Evolutionary conservation across 331 rosid genomes (phyloP).

Genomic region (Quercus tomentella): DNA sequence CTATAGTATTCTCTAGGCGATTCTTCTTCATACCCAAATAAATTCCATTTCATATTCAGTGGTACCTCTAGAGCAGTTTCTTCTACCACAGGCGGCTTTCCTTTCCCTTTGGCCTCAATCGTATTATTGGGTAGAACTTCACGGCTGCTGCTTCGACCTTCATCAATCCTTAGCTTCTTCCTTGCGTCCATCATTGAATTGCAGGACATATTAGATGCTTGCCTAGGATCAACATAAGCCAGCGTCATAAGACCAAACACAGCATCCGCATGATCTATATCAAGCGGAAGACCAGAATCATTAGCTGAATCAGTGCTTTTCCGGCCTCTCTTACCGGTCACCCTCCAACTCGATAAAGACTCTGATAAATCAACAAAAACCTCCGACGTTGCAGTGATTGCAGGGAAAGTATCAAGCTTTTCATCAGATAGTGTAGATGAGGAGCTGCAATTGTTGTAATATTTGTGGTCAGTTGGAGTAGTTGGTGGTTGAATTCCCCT

Average conservation of each 20-base stretch:
- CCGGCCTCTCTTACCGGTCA: constrained; percentile 38
- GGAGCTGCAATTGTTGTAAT: background rate
- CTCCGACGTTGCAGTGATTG: background rate
- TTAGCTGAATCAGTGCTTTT: background rate
- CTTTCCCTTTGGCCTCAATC: background rate
- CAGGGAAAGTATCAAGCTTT: constrained; percentile 7
- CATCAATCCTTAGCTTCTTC: constrained; percentile 2
- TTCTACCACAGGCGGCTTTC: background rate
- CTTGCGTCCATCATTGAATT: background rate
- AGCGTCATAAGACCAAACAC: constrained; percentile 34
- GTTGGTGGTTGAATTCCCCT: constrained; percentile 32
- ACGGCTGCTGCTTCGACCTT: background rate
- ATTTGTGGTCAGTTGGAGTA: background rate
- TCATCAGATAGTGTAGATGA: constrained; percentile 6
- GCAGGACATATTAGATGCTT: background rate
- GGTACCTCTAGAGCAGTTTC: background rate
- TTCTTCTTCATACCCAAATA: background rate
- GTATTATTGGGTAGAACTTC: background rate
- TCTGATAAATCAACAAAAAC: background rate
- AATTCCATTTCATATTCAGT: background rate
- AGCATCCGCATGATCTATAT: constrained; percentile 6
- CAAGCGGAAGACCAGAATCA: background rate
- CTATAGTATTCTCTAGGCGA: background rate
- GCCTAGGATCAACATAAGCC: constrained; percentile 14
- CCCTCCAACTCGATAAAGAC: constrained; percentile 5